Evolutionary conservation across 2,329 filamentous ascomycete genomes (phyloP).

Genomic region (Plectosphaerella plurivora): DNA sequence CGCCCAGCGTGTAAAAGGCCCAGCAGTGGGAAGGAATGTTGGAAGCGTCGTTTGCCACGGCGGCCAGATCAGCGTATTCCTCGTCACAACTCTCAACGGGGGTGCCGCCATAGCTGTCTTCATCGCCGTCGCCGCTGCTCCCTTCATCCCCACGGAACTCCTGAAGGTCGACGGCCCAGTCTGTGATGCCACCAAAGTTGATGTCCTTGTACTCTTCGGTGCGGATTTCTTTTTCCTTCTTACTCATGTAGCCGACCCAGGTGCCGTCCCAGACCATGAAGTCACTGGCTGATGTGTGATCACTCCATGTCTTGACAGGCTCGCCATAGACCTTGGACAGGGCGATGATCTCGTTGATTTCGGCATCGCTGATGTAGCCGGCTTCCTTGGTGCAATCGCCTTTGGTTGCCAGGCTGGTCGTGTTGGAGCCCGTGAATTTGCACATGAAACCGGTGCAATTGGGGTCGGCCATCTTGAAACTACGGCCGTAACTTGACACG

Average conservation of each 20-base stretch:
- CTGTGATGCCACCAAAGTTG: conserved; percentile 13
- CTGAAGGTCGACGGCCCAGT: conserved; percentile 15
- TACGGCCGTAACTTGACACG: conserved; percentile 23
- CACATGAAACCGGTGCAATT: conserved; percentile 21
- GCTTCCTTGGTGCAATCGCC: conserved; percentile 21
- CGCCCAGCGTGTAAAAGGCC: too few relatives aligned
- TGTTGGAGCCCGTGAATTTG: conserved; percentile 14
- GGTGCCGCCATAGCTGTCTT: too few relatives aligned
- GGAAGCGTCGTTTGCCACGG: too few relatives aligned
- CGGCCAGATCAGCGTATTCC: too few relatives aligned
- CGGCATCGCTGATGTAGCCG: conserved; percentile 24
- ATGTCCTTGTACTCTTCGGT: background rate
- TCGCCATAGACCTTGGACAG: background rate
- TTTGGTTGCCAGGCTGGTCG: conserved; percentile 6
- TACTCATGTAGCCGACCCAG: conserved; percentile 17
- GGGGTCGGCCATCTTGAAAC: conserved; percentile 24
- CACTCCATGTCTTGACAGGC: conserved; percentile 14
- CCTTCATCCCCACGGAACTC: too few relatives aligned
- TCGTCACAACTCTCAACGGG: too few relatives aligned
- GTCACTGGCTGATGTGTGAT: conserved; percentile 9
- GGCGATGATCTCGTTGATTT: conserved; percentile 19
- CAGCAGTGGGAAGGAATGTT: too few relatives aligned
- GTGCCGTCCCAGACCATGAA: conserved; percentile 17
- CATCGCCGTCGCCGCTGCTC: too few relatives aligned
- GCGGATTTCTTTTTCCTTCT: conserved; percentile 10